phyloP scores from a whole-genome alignment of 371 early-diverging fungal genomes.

The Lichtheimia ornata region DNA sequence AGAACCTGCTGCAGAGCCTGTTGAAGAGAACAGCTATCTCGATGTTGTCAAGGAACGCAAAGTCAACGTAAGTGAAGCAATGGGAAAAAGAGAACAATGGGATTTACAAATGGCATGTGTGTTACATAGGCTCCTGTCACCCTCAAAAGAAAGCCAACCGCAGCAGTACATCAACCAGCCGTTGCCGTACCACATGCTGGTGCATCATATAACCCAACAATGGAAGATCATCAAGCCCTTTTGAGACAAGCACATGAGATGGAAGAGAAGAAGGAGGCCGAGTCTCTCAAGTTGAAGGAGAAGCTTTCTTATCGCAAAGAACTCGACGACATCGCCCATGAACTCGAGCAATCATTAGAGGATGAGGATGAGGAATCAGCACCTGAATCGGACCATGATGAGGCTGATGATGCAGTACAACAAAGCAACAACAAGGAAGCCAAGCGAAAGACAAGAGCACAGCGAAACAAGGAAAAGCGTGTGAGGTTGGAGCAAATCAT shows the following conservation, averaged over 20 bases:
- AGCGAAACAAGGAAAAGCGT: conserved; percentile 35
- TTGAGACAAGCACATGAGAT: conserved; percentile 51
- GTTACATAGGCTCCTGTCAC: conserved; percentile 56
- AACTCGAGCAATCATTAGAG: conserved; percentile 10
- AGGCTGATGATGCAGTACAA: conserved; percentile 16
- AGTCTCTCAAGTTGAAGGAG: conserved; percentile 12
- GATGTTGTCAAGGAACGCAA: conserved; percentile 27
- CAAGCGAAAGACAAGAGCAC: conserved; percentile 38
- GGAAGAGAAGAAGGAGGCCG: conserved; percentile 38
- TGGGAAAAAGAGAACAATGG: background rate
- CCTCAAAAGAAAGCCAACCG: conserved; percentile 48
- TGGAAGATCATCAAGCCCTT: conserved; percentile 74
- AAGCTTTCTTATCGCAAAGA: conserved; percentile 15
- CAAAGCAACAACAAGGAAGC: conserved; percentile 33
- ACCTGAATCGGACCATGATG: conserved; percentile 27
- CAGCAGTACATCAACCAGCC: conserved; percentile 56
- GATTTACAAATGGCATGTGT: background rate
- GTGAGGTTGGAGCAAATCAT: conserved; percentile 19
- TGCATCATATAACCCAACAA: conserved; percentile 87
- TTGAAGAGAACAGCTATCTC: conserved; percentile 17
- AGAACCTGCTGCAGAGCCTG: background rate
- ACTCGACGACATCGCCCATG: conserved; percentile 10
- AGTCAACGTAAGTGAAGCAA: conserved; percentile 19
- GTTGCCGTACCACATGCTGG: conserved; percentile 83
- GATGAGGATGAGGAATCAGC: conserved; percentile 19